phyloP scores from a whole-genome alignment of 2,329 filamentous ascomycete genomes.

The Canariomyces notabilis region DNA sequence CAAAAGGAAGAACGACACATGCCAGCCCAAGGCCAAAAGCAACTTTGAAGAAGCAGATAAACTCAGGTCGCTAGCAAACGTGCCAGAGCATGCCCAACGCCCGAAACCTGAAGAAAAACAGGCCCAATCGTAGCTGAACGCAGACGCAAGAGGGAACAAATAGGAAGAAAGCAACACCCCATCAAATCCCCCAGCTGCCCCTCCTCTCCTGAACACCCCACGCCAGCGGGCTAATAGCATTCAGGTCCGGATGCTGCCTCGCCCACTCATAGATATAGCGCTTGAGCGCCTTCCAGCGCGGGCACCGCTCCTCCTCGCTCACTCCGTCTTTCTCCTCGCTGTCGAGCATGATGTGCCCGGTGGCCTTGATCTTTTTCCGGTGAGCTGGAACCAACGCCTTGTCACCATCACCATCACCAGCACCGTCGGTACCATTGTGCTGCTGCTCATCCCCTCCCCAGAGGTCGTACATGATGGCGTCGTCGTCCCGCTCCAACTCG shows the following conservation, averaged over 20 bases:
- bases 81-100: background rate
- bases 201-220: conserved; percentile 65
- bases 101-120: background rate
- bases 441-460: conserved; percentile 19
- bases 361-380: conserved; percentile 43
- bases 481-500: conserved; percentile 69
- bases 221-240: conserved; percentile 51
- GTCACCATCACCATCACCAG: background rate
- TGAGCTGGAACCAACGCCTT: background rate
- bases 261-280: conserved; percentile 88
- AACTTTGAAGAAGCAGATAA: too few species aligned
- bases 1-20: background rate
- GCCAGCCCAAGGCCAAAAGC: background rate
- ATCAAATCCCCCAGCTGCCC: conserved; percentile 68
- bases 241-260: conserved; percentile 73
- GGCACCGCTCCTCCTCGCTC: conserved; percentile 48
- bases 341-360: conserved; percentile 71
- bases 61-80: background rate
- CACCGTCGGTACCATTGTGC: background rate
- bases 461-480: conserved; percentile 41
- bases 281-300: conserved; percentile 78
- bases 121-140: background rate
- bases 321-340: conserved; percentile 37
- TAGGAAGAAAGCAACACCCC: conserved; percentile 6
- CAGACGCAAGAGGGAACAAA: background rate